Evolutionary conservation across 352 stramenopile species (phyloP).

Genomic region (Phytophthora litchii): DNA sequence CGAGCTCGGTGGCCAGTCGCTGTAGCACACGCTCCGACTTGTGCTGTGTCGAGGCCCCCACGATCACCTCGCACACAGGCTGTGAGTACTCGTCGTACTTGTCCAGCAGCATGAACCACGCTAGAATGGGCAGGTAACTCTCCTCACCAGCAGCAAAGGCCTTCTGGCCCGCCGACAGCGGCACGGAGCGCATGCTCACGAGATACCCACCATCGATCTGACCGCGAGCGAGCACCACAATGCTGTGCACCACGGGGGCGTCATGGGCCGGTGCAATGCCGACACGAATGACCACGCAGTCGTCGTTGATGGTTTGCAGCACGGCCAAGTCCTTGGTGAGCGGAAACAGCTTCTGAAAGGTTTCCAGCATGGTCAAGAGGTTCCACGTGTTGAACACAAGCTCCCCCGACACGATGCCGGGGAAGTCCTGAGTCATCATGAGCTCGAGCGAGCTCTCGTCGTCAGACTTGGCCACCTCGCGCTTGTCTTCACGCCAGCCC

Average conservation of each 20-base stretch:
- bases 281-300: constrained; percentile 47
- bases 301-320: constrained; percentile 52
- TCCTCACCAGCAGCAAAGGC: constrained; percentile 37
- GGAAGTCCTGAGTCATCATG: constrained; percentile 43
- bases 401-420: constrained; percentile 36
- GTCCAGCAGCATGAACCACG: constrained; percentile 53
- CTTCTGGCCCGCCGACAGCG: constrained; percentile 39
- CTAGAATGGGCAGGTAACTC: constrained; percentile 37
- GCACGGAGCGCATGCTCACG: constrained; percentile 46
- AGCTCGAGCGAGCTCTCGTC: constrained; percentile 32
- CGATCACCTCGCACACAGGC: constrained; percentile 42
- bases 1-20: constrained; percentile 26
- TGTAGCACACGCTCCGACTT: constrained; percentile 28
- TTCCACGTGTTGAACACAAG: constrained; percentile 55
- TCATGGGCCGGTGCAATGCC: constrained; percentile 34
- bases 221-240: constrained; percentile 47
- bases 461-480: constrained; percentile 22
- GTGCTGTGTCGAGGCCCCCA: constrained; percentile 40
- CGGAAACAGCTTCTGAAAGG: constrained; percentile 43
- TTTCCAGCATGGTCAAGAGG: constrained; percentile 35
- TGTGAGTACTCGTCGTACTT: constrained; percentile 37
- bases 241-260: constrained; percentile 43
- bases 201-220: constrained; percentile 54
- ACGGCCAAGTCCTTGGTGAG: constrained; percentile 46
- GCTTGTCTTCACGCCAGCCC: constrained; percentile 45